Evolutionary conservation across 345 rosid species (phyloP).

Genomic region (Diplotaxis tenuifolia): DNA sequence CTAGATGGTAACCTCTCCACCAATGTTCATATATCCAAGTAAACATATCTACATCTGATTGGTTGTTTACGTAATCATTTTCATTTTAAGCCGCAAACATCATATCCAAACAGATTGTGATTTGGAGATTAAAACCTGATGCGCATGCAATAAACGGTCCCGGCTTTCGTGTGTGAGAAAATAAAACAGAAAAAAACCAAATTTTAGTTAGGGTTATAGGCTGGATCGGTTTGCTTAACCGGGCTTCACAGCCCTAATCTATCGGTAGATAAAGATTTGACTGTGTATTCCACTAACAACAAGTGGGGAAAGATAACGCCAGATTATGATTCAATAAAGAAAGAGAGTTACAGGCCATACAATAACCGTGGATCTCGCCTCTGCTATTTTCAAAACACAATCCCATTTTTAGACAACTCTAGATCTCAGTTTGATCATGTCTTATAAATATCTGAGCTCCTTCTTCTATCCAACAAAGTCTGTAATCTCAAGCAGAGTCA

Average conservation of each 20-base stretch:
- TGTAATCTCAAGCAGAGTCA: neutral
- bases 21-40: no score
- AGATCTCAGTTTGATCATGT: neutral
- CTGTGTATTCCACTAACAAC: neutral
- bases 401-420: neutral
- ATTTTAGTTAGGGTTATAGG: neutral
- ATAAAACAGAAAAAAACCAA: neutral
- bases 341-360: neutral
- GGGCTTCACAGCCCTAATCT: neutral
- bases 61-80: neutral
- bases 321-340: neutral
- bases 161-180: neutral
- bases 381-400: neutral
- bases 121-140: neutral
- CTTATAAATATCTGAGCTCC: neutral
- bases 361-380: neutral
- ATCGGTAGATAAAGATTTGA: neutral
- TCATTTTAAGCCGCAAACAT: neutral
- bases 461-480: neutral
- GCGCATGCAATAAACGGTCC: neutral
- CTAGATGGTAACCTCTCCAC: neutral
- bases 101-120: neutral
- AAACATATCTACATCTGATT: neutral
- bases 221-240: neutral
- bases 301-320: neutral